Conservation (phyloP, 1,284 basidiomycete genomes). For the Wolfiporia cocos region DNA sequence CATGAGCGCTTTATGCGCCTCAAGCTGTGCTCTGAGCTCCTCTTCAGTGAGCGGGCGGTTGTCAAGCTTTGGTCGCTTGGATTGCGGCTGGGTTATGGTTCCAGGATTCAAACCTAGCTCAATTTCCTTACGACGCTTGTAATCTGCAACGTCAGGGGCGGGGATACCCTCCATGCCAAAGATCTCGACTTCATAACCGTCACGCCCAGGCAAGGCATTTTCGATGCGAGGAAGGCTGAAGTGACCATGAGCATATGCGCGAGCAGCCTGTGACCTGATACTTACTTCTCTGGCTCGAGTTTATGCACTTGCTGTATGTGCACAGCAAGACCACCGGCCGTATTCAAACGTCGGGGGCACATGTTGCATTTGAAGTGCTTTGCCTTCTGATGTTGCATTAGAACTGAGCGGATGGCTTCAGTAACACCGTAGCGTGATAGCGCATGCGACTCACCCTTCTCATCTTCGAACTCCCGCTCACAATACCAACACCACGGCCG, state of each 20-base stretch:
- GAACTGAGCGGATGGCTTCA: constrained; percentile 45
- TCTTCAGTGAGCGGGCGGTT: constrained; percentile 79
- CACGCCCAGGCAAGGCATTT: constrained; percentile 92
- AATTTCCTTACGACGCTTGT: constrained; percentile 90
- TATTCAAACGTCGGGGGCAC: constrained; percentile 94
- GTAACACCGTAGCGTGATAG: constrained; percentile 2
- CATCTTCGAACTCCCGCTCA: constrained; percentile 97
- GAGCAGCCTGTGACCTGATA: constrained; percentile 6
- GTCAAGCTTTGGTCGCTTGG: constrained; percentile 81
- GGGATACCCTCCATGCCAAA: constrained; percentile 99
- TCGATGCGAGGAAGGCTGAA: constrained; percentile 78
- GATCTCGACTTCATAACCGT: constrained; percentile 98
- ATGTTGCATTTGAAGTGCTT: constrained; percentile 98
- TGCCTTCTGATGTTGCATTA: constrained; percentile 98
- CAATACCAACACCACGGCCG: constrained; percentile 99
- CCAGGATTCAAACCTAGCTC: constrained; percentile 83
- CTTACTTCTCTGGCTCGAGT: constrained; percentile 92
- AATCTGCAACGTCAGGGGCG: constrained; percentile 89
- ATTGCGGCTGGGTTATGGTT: constrained; percentile 69
- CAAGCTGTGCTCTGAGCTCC: constrained; percentile 80
- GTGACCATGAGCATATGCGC: constrained; percentile 7
- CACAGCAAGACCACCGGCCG: constrained; percentile 96
- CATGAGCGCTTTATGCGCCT: constrained; percentile 92
- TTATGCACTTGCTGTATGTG: constrained; percentile 99
- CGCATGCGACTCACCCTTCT: constrained; percentile 61